Evolutionary conservation across 2,329 filamentous ascomycete species (phyloP), one percentile per base, ranked within the genome.

Genomic region (Pyrenophora teres): DNA sequence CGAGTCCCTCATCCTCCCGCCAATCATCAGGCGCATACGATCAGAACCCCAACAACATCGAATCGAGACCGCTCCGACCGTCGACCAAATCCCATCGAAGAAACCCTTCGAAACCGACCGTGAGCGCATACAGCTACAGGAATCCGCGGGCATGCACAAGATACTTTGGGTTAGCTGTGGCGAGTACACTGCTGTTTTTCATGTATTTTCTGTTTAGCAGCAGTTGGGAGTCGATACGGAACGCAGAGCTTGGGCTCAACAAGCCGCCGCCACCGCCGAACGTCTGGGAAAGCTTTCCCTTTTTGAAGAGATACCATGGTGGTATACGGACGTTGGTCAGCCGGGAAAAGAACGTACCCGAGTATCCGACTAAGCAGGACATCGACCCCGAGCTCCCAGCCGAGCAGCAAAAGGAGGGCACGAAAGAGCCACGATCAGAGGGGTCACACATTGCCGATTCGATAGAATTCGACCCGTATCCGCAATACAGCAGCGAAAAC

Each of bases 281-380:
- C 0, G 74, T 83, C n/a, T 97, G 92, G 92, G 90, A 96, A 70
- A 83, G 82, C 8, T 97, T 96, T 69, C 85, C 86, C 0, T 95
- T 96, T 66, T 74, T 99, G 55, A 87, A 87, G 54, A 83, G 92
- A 57, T 99, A 97, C 71, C 94, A 97, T 71, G 93, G 92, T 12
- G 94, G 94, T 0, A 81, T 99, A 52, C 82, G 87, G 58, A 88
- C 83, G 0, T 69, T 99, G 55, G 83, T 89, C 0, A 75, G 84
- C 0, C 76, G 85, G 21, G 72, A 80, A 12, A 78, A 89, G 40
- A 93, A 92, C 60, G 78, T 81, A 8, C 87, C 92, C 0, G 90
- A 97, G 68, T 97, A 96, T 68, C 93, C 94, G 1, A 80, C 81
- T 43, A 86, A 87, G 60, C 73, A 82, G 59, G 74, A 79, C 15